phyloP scores from a whole-genome alignment of 352 stramenopile genomes.

The Phytopythium chamaehyphon region DNA sequence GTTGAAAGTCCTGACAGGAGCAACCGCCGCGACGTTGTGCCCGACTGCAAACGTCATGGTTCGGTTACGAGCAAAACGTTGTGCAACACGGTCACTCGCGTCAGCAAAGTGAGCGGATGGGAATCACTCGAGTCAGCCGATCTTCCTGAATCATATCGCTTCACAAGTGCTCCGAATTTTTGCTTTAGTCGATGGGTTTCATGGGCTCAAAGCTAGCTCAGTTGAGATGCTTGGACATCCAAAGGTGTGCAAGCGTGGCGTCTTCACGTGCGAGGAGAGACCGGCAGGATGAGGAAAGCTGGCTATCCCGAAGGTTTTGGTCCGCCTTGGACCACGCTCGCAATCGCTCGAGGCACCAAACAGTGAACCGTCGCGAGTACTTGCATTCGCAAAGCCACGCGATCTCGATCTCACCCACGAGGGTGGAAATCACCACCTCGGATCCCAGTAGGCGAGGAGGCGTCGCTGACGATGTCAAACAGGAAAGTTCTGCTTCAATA shows the following conservation, averaged over 20 bases:
- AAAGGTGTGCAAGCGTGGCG: background rate
- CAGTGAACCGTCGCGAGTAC: conserved; percentile 45
- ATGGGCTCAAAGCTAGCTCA: no score
- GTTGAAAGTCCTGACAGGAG: no score
- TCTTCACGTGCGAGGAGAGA: background rate
- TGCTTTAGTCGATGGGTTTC: no score
- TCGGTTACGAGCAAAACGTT: no score
- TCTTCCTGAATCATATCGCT: no score
- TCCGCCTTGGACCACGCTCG: background rate
- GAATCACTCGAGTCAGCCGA: no score
- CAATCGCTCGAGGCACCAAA: conserved; percentile 37
- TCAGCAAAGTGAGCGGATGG: no score
- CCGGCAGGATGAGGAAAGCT: background rate
- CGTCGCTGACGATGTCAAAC: conserved; percentile 3
- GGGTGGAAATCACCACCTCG: conserved; percentile 9
- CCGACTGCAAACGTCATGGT: no score
- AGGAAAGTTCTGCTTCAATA: background rate
- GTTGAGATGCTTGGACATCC: background rate
- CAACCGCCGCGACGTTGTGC: no score
- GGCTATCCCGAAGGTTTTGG: background rate
- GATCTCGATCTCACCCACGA: conserved; percentile 34
- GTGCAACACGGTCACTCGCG: no score
- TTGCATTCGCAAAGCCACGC: conserved; percentile 35
- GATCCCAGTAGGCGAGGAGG: background rate
- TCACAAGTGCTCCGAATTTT: no score